These are phyloP conservation scores for Podosphaera xanthii DNA, from an alignment of 2,329 filamentous ascomycete species.

Conservation along the genomic window DNA sequence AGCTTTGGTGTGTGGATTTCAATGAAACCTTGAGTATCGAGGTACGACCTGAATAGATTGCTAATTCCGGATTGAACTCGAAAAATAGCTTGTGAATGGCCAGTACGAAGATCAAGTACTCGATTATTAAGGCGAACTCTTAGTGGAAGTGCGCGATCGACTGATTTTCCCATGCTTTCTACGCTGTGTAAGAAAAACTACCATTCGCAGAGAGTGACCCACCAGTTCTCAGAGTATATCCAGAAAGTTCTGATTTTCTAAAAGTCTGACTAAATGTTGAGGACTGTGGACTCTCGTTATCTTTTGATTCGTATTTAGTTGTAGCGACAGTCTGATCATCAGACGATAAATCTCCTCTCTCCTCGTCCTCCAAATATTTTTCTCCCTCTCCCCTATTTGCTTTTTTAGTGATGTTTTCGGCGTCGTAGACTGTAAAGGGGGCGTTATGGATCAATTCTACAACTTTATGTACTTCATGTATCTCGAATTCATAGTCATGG, in stretches of 20 bases:
- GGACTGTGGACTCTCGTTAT: too few relatives aligned
- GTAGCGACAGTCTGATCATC: too few relatives aligned
- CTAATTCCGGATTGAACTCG: conserved; percentile 63
- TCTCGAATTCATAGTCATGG: conserved; percentile 51
- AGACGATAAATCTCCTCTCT: too few relatives aligned
- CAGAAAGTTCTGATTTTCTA: too few relatives aligned
- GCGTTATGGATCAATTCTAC: conserved; percentile 36
- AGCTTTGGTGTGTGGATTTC: conserved; percentile 90
- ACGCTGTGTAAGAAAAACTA: too few relatives aligned
- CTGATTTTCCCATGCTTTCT: background rate
- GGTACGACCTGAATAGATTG: conserved; percentile 52
- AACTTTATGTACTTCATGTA: conserved; percentile 41
- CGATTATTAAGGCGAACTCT: conserved; percentile 51
- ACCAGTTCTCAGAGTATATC: too few relatives aligned
- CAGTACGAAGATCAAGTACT: conserved; percentile 67
- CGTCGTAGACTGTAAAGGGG: conserved; percentile 48
- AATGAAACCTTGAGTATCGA: conserved; percentile 59
- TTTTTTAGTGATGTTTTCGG: conserved; percentile 32
- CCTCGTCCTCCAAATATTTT: conserved; percentile 5
- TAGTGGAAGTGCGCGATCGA: conserved; percentile 11
- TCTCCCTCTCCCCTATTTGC: conserved; percentile 32
- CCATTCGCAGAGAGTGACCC: too few relatives aligned
- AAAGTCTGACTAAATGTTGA: too few relatives aligned
- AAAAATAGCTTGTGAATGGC: conserved; percentile 70
- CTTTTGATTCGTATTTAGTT: too few relatives aligned